Evolutionary conservation across 495 filamentous ascomycete species (phyloP).

Genomic region (Astrothelium subdiscretum): DNA sequence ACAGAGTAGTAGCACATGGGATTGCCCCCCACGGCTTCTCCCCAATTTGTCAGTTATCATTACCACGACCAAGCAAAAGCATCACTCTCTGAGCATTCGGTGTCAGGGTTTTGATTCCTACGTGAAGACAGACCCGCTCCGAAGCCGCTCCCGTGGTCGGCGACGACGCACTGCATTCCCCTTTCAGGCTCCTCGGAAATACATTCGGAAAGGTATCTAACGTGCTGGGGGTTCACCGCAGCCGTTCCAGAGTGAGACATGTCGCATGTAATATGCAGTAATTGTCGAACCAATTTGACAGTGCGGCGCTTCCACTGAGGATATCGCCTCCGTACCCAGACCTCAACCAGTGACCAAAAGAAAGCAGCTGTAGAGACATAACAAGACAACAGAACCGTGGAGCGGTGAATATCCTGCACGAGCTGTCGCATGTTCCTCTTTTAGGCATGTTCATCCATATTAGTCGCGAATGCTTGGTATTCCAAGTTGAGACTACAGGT

Average conservation of each 20-base stretch:
- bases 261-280: constrained; percentile 1
- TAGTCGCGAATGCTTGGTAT: background rate
- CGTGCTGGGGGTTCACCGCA: background rate
- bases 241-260: background rate
- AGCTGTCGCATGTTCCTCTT: too few species aligned
- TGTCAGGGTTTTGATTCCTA: background rate
- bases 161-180: background rate
- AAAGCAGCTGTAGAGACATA: background rate
- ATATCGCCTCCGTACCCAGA: background rate
- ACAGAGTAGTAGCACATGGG: too few species aligned
- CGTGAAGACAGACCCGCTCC: background rate
- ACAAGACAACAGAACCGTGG: background rate
- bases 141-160: background rate
- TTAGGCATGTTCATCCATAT: too few species aligned
- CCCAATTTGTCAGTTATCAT: background rate
- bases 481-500: background rate
- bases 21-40: background rate
- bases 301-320: background rate
- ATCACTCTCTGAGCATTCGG: background rate
- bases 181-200: background rate
- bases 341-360: background rate
- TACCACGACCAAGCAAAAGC: background rate
- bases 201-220: background rate
- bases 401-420: background rate
- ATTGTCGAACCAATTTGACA: background rate